Percentiles rank a stretch among this genome's conserved stretches.
Evolutionary conservation across 768 basidiomycete genomes (phyloP).

Genomic region (Leucosporidium yakuticum): DNA sequence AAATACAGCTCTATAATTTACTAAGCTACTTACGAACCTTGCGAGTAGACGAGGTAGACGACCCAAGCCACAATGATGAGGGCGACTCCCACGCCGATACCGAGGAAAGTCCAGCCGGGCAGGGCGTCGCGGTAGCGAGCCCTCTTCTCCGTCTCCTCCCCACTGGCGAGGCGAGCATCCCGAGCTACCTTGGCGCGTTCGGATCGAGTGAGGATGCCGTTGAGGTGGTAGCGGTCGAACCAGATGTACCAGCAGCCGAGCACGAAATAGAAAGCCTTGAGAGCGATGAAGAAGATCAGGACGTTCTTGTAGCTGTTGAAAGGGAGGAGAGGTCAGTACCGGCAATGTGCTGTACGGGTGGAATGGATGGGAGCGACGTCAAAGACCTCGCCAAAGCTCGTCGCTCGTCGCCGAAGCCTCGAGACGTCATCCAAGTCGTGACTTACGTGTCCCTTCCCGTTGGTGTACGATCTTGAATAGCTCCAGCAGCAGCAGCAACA

Average conservation of each 20-base stretch:
- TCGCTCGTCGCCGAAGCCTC: background rate
- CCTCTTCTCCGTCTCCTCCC: background rate
- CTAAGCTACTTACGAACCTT: constrained; percentile 12
- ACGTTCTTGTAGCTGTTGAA: too few species aligned
- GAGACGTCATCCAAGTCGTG: background rate
- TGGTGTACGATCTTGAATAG: constrained; percentile 12
- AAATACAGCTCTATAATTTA: background rate
- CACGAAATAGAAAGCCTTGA: background rate
- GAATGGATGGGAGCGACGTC: too few species aligned
- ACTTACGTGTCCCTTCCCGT: constrained; percentile 3
- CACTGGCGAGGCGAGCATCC: background rate
- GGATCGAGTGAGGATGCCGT: constrained; percentile 7
- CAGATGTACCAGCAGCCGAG: constrained; percentile 15
- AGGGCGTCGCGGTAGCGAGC: background rate
- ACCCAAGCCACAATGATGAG: constrained; percentile 14
- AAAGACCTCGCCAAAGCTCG: too few species aligned
- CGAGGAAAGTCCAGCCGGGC: background rate
- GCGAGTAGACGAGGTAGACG: constrained; percentile 10
- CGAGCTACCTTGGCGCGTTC: too few species aligned
- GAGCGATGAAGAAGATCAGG: too few species aligned
- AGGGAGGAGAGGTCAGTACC: background rate
- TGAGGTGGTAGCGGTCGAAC: constrained; percentile 6
- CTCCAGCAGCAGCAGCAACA: constrained; percentile 5
- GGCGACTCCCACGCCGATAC: background rate
- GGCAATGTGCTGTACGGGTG: too few species aligned